Evolutionary conservation across 805 yeast genomes (phyloP).

Genomic region (Hanseniaspora clermontiae): DNA sequence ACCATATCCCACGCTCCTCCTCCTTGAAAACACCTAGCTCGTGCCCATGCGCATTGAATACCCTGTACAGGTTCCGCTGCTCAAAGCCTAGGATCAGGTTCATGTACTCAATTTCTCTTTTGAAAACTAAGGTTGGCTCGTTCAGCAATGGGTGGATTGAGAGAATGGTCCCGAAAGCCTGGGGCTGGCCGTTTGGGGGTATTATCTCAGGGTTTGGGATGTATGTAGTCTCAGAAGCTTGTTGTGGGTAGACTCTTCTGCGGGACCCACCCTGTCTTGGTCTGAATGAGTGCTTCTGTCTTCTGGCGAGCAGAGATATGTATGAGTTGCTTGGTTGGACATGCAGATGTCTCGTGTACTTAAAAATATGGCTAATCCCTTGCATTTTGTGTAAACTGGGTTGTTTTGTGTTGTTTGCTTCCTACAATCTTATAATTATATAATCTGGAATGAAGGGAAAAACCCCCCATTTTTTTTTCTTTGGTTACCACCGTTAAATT

Average conservation of each 20-base stretch:
- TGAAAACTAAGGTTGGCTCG: conserved; percentile 78
- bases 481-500: too few relatives aligned
- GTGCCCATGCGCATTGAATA: conserved; percentile 62
- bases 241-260: neutral
- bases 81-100: conserved; percentile 80
- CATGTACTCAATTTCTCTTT: conserved; percentile 79
- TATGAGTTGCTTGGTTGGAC: neutral
- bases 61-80: conserved; percentile 69
- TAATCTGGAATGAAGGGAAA: too few relatives aligned
- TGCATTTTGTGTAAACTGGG: neutral
- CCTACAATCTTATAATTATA: too few relatives aligned
- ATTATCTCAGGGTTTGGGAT: conserved; percentile 3
- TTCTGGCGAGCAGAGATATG: neutral
- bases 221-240: neutral
- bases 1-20: conserved; percentile 43
- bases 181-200: neutral
- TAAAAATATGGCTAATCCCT: neutral
- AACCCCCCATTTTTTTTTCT: too few relatives aligned
- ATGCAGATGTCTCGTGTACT: neutral
- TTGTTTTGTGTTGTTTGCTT: too few relatives aligned
- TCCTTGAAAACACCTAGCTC: conserved; percentile 75
- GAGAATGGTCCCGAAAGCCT: neutral
- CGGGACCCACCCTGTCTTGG: neutral
- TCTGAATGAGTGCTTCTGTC: conserved; percentile 2
- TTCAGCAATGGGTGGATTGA: conserved; percentile 28